These are phyloP conservation scores for Podospora didyma DNA, from an alignment of 495 filamentous ascomycete species.

Conservation along the genomic window DNA sequence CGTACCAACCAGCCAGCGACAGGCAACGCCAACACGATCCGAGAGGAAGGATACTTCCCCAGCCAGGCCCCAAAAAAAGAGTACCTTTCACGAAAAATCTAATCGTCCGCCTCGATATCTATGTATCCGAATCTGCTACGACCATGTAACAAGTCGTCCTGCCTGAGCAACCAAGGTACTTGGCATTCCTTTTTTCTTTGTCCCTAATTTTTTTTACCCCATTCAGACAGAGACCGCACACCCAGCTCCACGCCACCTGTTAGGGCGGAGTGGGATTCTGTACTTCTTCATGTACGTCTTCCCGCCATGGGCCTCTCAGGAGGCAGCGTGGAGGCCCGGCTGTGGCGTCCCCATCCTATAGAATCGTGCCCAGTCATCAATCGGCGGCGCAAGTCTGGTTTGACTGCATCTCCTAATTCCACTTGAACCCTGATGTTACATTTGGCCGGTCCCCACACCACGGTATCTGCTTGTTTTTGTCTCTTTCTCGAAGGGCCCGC, in stretches of 20 bases:
- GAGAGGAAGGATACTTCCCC: neutral
- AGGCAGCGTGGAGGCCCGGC: constrained; percentile 19
- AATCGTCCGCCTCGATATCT: too few species aligned
- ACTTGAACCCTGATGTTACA: constrained; percentile 28
- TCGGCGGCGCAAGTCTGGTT: constrained; percentile 29
- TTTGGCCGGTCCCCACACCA: constrained; percentile 23
- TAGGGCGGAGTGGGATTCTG: constrained; percentile 15
- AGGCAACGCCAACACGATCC: neutral
- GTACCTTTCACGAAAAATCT: too few species aligned
- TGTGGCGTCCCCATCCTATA: constrained; percentile 29
- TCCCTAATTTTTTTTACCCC: neutral
- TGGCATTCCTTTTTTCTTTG: neutral
- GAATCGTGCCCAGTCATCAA: constrained; percentile 38
- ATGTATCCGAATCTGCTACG: too few species aligned
- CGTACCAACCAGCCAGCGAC: neutral
- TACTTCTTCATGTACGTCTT: constrained; percentile 25
- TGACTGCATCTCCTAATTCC: constrained; percentile 29
- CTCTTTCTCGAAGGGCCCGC: constrained; percentile 24
- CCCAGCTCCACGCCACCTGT: constrained; percentile 7
- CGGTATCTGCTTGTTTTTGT: constrained; percentile 6
- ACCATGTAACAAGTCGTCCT: too few species aligned
- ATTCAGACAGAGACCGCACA: neutral
- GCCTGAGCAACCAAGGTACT: too few species aligned
- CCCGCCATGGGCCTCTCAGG: constrained; percentile 27
- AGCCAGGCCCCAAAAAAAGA: too few species aligned